Evolutionary conservation across 2,329 filamentous ascomycete species (phyloP).

Genomic region (Fusarium bulbicola): DNA sequence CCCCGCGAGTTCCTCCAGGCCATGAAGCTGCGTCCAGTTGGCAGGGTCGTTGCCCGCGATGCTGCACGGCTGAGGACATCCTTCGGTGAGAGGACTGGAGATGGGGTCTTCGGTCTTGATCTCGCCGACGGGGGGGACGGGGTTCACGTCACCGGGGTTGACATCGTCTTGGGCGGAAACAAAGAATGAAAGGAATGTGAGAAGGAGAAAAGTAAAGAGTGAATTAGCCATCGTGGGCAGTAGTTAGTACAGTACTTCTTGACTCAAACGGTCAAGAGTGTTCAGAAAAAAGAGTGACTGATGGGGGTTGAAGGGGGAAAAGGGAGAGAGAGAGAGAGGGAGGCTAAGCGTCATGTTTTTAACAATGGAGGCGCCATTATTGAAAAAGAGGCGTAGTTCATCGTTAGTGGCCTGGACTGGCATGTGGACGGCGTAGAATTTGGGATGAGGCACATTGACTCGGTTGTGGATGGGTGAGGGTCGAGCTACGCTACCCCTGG

Average conservation of each 20-base stretch:
- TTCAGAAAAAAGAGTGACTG: constrained; percentile 2
- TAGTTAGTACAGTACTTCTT: neutral
- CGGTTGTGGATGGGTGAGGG: neutral
- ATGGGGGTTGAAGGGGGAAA: neutral
- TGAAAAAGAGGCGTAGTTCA: constrained; percentile 16
- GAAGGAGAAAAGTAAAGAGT: constrained; percentile 35
- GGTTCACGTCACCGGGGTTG: constrained; percentile 33
- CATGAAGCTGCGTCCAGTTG: constrained; percentile 41
- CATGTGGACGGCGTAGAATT: constrained; percentile 25
- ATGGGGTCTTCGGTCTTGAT: constrained; percentile 40
- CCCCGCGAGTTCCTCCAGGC: constrained; percentile 25
- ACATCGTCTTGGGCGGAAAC: constrained; percentile 12
- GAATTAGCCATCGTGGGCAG: constrained; percentile 35
- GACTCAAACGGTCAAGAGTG: neutral
- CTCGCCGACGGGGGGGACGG: constrained; percentile 31
- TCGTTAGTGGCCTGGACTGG: constrained; percentile 3
- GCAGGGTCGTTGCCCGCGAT: constrained; percentile 31
- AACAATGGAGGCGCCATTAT: constrained; percentile 4
- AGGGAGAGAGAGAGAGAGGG: neutral
- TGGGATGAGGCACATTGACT: constrained; percentile 3
- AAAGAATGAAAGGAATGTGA: constrained; percentile 24
- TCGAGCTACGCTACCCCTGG: neutral
- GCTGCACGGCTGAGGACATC: constrained; percentile 35
- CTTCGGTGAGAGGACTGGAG: constrained; percentile 35
- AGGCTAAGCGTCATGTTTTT: constrained; percentile 13